Conservation (phyloP, 2,329 filamentous ascomycete genomes). For the Pseudogymnoascus sp. region DNA sequence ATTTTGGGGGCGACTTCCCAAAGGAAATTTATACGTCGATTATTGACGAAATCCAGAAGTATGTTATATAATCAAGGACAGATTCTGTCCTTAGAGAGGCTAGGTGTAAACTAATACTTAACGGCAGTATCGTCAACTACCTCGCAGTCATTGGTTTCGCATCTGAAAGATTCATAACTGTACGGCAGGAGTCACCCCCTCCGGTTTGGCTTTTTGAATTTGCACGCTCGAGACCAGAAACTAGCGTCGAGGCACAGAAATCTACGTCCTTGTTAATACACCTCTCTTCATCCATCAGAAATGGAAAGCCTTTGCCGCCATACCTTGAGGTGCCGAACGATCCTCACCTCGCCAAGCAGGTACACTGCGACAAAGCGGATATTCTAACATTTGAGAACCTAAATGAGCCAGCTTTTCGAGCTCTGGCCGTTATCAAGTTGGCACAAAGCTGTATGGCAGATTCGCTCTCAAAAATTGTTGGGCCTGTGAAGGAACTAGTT, state of each 20-base stretch:
- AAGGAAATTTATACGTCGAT: conserved; percentile 13
- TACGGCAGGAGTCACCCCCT: conserved; percentile 17
- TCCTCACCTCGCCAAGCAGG: conserved; percentile 47
- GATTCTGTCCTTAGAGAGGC: background rate
- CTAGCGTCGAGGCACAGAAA: conserved; percentile 49
- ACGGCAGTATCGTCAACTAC: conserved; percentile 52
- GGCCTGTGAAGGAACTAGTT: conserved; percentile 53
- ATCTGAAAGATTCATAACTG: conserved; percentile 38
- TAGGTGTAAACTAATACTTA: background rate
- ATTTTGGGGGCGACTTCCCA: conserved; percentile 62
- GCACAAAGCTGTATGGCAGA: conserved; percentile 7
- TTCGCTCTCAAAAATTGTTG: conserved; percentile 30
- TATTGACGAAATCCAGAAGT: conserved; percentile 16
- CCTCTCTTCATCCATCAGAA: conserved; percentile 57
- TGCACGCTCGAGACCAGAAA: conserved; percentile 42
- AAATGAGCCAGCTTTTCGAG: conserved; percentile 61
- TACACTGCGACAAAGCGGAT: conserved; percentile 47
- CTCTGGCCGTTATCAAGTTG: conserved; percentile 65
- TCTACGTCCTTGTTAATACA: conserved; percentile 60
- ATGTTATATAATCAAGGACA: conserved; percentile 12
- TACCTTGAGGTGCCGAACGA: conserved; percentile 54
- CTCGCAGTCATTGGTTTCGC: conserved; percentile 57
- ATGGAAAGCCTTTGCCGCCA: conserved; percentile 59
- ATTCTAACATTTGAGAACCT: conserved; percentile 56
- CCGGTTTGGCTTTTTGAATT: conserved; percentile 40